Conservation (phyloP, 169 alveolate genomes). For the Eimeria nieschulzi region DNA sequence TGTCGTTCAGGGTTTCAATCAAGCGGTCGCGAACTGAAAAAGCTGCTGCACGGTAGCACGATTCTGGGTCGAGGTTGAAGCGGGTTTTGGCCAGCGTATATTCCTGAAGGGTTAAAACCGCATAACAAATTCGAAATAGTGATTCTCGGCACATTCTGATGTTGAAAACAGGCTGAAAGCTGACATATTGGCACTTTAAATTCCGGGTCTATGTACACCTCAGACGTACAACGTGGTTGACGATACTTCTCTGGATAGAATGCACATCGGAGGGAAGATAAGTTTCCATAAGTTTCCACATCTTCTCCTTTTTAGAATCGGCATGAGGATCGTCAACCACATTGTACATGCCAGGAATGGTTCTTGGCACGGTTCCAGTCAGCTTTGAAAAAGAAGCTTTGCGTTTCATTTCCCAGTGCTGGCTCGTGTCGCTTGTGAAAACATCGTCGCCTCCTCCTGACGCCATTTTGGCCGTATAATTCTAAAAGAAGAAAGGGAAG, state of each 20-base stretch:
- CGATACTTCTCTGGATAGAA: slow-evolving; percentile 89
- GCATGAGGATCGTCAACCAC: slow-evolving; percentile 81
- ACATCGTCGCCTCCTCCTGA: slow-evolving; percentile 40
- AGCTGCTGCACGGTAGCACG: slow-evolving; percentile 92
- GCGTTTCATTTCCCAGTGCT: slow-evolving; percentile 85
- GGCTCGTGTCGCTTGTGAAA: slow-evolving; percentile 41
- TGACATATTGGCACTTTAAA: neutral
- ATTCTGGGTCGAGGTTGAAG: slow-evolving; percentile 90
- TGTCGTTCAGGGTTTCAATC: slow-evolving; percentile 93
- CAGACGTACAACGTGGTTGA: slow-evolving; percentile 82
- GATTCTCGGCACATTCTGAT: too few species aligned
- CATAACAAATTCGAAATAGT: too few species aligned
- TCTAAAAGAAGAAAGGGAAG: neutral
- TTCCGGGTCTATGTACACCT: slow-evolving; percentile 19
- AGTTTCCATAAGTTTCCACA: slow-evolving; percentile 89
- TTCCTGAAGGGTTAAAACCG: slow-evolving; percentile 84
- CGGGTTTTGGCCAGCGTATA: slow-evolving; percentile 95
- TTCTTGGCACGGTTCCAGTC: slow-evolving; percentile 80
- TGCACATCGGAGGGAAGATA: slow-evolving; percentile 85
- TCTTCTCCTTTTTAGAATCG: slow-evolving; percentile 82
- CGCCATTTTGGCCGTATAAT: slow-evolving; percentile 19
- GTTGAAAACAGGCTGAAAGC: too few species aligned
- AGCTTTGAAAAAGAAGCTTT: slow-evolving; percentile 84
- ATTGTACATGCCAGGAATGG: slow-evolving; percentile 79
- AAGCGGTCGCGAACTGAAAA: slow-evolving; percentile 93